Percentiles rank a stretch among this genome's conserved stretches.
These are phyloP conservation scores for Mitragyna speciosa DNA, from an alignment of 257 asterid genomes.

Conservation along the genomic window DNA sequence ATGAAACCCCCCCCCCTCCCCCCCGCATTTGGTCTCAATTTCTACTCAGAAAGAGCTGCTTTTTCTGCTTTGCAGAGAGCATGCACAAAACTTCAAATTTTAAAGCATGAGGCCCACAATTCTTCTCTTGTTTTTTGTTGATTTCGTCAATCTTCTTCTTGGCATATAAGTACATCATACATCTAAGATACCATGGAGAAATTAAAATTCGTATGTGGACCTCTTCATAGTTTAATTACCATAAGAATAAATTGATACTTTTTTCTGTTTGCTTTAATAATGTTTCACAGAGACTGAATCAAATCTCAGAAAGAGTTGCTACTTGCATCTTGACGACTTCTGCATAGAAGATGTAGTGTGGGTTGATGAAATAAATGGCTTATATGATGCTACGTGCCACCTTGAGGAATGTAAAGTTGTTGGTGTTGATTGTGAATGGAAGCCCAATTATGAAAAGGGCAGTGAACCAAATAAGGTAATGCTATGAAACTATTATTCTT, in stretches of 20 bases:
- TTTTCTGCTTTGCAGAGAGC: neutral
- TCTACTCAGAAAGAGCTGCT: neutral
- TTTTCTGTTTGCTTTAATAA: neutral
- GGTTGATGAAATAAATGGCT: slow-evolving; percentile 65
- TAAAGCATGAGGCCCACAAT: neutral
- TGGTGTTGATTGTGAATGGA: slow-evolving; percentile 98
- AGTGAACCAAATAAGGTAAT: slow-evolving; percentile 70
- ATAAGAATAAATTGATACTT: neutral
- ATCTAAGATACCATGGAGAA: neutral
- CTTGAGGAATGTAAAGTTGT: slow-evolving; percentile 78
- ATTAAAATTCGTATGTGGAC: neutral
- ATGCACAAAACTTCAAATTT: neutral
- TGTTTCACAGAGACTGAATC: slow-evolving; percentile 54
- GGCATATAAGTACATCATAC: neutral
- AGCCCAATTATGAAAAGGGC: slow-evolving; percentile 82
- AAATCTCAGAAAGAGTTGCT: slow-evolving; percentile 40
- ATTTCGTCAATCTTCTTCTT: neutral
- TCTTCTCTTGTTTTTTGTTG: neutral
- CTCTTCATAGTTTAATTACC: neutral
- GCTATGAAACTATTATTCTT: neutral
- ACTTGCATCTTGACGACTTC: slow-evolving; percentile 72
- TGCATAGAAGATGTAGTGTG: slow-evolving; percentile 69
- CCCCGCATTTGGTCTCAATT: neutral
- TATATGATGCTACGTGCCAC: slow-evolving; percentile 57
- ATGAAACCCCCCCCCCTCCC: neutral